Base-by-base conservation (phyloP, 176 grass and related monocot genomes). In the Canna indica region DNA sequence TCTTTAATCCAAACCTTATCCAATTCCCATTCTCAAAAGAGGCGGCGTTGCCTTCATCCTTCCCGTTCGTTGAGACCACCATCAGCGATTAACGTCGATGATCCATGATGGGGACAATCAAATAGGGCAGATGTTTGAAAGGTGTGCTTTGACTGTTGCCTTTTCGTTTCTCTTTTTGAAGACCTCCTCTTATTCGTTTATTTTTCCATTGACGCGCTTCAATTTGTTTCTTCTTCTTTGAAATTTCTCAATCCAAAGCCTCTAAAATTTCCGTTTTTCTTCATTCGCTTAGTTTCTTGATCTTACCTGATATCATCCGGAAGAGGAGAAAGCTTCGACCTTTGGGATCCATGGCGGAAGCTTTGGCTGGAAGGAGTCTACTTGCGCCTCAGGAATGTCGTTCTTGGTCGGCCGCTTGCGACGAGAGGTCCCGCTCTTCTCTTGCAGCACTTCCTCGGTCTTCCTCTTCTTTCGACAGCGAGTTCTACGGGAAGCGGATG, bases 341-440 rank as follows among this genome's bases (percentile, higher is more conserved):
- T 75, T 75, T 63, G 57, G 58, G 26, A 47, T 42, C 58, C 56
- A 75, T 75, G 73, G 36, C 36, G 73, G 58, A 75, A 38, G 57
- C 60, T 63, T 30, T 63, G 73, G 58, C 26, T 6, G 34, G 53
- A 38, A 50, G 47, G 47, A 34, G 29, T 30, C 29, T 26, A 47
- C 47, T 75, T 17, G 22, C 38, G 57, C 73, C 57, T 12, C 44
- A 17, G 3, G 36, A 27, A 2, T 25, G 12, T 3, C 38, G 58
- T 33, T 75, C 58, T 32, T 14, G 26, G 38, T 28, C 34, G n/a
- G 9, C 3, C 20, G 44, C 26, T 31, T 47, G 26, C 17, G 13
- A 7, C 17, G 14, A 2, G 24, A 46, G 27, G 39, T 63, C 27
- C 26, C 73, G 39, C 27, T n/a, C 2, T 36, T 22, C 38, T 47